These are phyloP conservation scores for Cynanchum wilfordii DNA, from an alignment of 257 asterid genomes.

Conservation along the genomic window DNA sequence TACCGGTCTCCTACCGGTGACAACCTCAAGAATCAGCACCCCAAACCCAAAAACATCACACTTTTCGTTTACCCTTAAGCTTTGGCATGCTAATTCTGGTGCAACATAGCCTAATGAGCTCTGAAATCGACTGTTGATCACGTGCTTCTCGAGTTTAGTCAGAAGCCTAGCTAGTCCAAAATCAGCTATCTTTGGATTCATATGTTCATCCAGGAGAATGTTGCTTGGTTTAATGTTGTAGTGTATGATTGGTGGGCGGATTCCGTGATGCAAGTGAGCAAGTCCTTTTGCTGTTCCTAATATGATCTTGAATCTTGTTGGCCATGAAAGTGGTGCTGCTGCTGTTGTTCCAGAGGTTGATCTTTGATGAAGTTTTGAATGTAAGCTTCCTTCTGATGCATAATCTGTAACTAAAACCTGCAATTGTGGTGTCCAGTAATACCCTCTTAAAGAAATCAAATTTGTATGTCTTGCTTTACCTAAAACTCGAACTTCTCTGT, in stretches of 20 bases:
- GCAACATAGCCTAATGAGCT: slow-evolving; percentile 84
- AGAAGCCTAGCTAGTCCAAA: slow-evolving; percentile 69
- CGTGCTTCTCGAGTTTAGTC: slow-evolving; percentile 58
- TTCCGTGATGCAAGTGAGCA: slow-evolving; percentile 74
- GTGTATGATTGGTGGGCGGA: slow-evolving; percentile 75
- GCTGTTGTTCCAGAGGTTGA: slow-evolving; percentile 16
- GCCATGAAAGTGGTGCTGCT: slow-evolving; percentile 52
- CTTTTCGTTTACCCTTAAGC: slow-evolving; percentile 80
- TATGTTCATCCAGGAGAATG: slow-evolving; percentile 62
- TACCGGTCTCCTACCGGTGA: slow-evolving; percentile 68
- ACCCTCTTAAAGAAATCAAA: slow-evolving; percentile 61
- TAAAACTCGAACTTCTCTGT: slow-evolving; percentile 61
- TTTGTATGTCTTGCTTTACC: slow-evolving; percentile 80
- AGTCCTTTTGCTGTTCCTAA: slow-evolving; percentile 86
- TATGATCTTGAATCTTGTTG: slow-evolving; percentile 57
- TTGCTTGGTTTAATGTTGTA: slow-evolving; percentile 82
- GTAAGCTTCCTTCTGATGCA: slow-evolving; percentile 58
- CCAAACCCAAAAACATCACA: slow-evolving; percentile 92
- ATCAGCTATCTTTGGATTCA: slow-evolving; percentile 67
- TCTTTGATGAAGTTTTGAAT: slow-evolving; percentile 48
- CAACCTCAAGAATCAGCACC: slow-evolving; percentile 72
- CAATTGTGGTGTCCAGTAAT: slow-evolving; percentile 84
- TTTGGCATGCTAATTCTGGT: slow-evolving; percentile 87
- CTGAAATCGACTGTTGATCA: slow-evolving; percentile 54
- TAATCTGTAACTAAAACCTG: slow-evolving; percentile 78